A percentile compares a stretch with the other conserved stretches of the same genome.
Evolutionary conservation across 257 asterid genomes (phyloP).

Genomic region (Echium plantagineum): DNA sequence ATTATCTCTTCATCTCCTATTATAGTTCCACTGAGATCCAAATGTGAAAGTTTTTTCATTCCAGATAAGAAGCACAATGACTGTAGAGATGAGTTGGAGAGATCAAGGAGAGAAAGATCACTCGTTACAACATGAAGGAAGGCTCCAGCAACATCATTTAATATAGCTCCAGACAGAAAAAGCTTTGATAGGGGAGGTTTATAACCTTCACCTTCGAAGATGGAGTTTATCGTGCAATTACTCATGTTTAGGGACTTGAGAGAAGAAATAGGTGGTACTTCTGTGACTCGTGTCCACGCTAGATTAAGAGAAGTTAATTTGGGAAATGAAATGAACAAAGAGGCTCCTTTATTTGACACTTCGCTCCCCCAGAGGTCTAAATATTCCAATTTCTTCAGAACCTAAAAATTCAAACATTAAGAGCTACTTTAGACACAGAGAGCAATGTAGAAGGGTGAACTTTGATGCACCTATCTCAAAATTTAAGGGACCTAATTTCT

Average conservation of each 20-base stretch:
- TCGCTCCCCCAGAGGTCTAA: slow-evolving; percentile 86
- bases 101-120: slow-evolving; percentile 43
- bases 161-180: slow-evolving; percentile 49
- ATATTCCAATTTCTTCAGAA: slow-evolving; percentile 51
- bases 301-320: slow-evolving; percentile 52
- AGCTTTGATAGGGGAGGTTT: slow-evolving; percentile 45
- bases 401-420: slow-evolving; percentile 24
- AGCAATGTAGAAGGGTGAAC: too few species aligned
- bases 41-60: slow-evolving; percentile 45
- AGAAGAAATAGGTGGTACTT: slow-evolving; percentile 48
- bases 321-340: slow-evolving; percentile 43
- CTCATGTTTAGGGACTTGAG: slow-evolving; percentile 72
- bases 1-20: slow-evolving; percentile 43
- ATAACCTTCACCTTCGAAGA: slow-evolving; percentile 39
- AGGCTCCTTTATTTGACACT: slow-evolving; percentile 53
- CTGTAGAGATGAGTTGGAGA: slow-evolving; percentile 43
- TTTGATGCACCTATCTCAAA: background rate
- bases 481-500: background rate
- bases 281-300: slow-evolving; percentile 77
- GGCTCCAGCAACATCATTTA: slow-evolving; percentile 33
- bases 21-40: slow-evolving; percentile 54
- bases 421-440: slow-evolving; percentile 3
- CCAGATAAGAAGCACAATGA: slow-evolving; percentile 42
- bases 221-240: slow-evolving; percentile 56
- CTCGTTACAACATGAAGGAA: slow-evolving; percentile 39